These are phyloP conservation scores for Metschnikowia kunwiensis DNA, from an alignment of 805 yeast species.

Conservation along the genomic window DNA sequence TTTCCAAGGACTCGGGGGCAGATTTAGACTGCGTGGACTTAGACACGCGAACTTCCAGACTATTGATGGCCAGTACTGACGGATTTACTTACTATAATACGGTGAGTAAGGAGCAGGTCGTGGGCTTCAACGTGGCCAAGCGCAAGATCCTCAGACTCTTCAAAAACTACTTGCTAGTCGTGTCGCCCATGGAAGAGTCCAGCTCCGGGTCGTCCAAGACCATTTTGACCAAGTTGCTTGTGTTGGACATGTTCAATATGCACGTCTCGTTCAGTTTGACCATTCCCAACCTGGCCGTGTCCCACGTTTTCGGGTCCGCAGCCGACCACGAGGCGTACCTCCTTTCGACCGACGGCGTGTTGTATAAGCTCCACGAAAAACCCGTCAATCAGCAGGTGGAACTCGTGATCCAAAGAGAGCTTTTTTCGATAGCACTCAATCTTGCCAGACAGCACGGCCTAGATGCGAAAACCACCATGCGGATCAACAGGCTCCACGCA, in stretches of 20 bases:
- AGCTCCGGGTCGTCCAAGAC: constrained; percentile 13
- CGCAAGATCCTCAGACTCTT: constrained; percentile 46
- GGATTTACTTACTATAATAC: constrained; percentile 61
- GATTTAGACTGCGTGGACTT: constrained; percentile 49
- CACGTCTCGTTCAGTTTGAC: constrained; percentile 67
- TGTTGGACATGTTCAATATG: constrained; percentile 69
- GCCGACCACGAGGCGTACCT: constrained; percentile 55
- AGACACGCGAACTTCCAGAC: constrained; percentile 41
- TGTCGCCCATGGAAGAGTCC: constrained; percentile 45
- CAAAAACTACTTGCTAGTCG: constrained; percentile 56
- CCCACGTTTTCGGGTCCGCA: constrained; percentile 48
- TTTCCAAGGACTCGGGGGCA: constrained; percentile 48
- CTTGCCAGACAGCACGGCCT: constrained; percentile 48
- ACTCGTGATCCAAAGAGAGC: constrained; percentile 62
- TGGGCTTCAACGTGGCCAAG: constrained; percentile 58
- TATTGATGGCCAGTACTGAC: constrained; percentile 65
- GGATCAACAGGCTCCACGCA: constrained; percentile 52
- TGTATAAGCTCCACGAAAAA: constrained; percentile 67
- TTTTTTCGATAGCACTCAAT: constrained; percentile 69
- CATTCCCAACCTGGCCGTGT: constrained; percentile 58
- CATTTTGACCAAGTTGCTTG: constrained; percentile 52
- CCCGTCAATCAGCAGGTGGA: constrained; percentile 65
- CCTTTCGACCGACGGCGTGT: constrained; percentile 70
- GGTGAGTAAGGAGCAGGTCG: constrained; percentile 49
- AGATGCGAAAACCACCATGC: constrained; percentile 27